Evolutionary conservation across 1,284 basidiomycete genomes (phyloP).

Genomic region (Ceratobasidium sp.): DNA sequence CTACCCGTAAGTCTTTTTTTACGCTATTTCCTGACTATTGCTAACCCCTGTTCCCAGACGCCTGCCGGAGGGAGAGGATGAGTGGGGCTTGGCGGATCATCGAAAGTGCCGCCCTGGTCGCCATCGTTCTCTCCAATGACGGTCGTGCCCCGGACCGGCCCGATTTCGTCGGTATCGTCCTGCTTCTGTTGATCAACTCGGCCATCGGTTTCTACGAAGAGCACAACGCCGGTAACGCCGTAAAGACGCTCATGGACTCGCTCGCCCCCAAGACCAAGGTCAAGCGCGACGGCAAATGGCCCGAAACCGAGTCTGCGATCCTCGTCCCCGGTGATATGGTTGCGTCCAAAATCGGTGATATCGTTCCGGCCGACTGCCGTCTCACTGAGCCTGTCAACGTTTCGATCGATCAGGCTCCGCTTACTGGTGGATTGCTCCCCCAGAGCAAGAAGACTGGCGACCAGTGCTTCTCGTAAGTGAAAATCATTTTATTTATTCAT

Average conservation of each 20-base stretch:
- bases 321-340: slow-evolving; percentile 96
- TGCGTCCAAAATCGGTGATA: slow-evolving; percentile 97
- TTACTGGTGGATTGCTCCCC: slow-evolving; percentile 96
- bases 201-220: slow-evolving; percentile 99
- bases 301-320: slow-evolving; percentile 87
- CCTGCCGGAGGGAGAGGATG: too few relatives aligned
- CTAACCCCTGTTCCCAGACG: too few relatives aligned
- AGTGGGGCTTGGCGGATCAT: too few relatives aligned
- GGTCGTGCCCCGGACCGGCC: slow-evolving; percentile 92
- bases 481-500: slow-evolving; percentile 27
- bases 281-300: slow-evolving; percentile 85
- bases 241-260: slow-evolving; percentile 99
- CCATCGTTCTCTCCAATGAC: slow-evolving; percentile 96
- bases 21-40: too few relatives aligned
- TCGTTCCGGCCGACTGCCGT: slow-evolving; percentile 96
- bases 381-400: slow-evolving; percentile 95
- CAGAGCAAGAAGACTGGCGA: slow-evolving; percentile 91
- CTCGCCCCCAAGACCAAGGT: slow-evolving; percentile 97
- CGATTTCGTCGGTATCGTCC: slow-evolving; percentile 96
- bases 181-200: slow-evolving; percentile 94
- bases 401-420: slow-evolving; percentile 95
- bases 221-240: slow-evolving; percentile 95
- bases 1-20: too few relatives aligned
- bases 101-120: slow-evolving; percentile 97
- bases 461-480: slow-evolving; percentile 92